Base-by-base conservation (phyloP, 371 early-diverging fungal species). In the Thermomucor indicae-seudaticae region DNA sequence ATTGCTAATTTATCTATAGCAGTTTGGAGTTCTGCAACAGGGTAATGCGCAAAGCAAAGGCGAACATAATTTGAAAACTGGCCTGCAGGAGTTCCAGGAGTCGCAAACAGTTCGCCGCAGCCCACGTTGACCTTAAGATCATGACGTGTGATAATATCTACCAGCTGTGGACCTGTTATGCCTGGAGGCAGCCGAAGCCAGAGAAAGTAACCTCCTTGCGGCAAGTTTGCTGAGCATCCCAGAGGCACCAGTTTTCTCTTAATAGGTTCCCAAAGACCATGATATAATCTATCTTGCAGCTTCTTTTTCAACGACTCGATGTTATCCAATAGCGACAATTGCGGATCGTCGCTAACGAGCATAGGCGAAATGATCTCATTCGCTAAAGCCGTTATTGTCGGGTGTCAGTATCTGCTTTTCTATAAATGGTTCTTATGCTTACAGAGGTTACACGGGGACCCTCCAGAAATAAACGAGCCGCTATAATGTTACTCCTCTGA, bases 121-220 rank as follows among this genome's bases (percentile, higher is more conserved):
- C 70, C 74, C 28, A 69, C 44, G 19, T 28, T 40, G 11, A 69
- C 34, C 19, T 53, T 48, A 24, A 70, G 32, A 0, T 53, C 11
- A 23, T 64, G 51, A 1, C 44, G 8, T 19, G 47, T 27, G 2
- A 58, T 65, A 10, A 51, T 46, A 12, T 52, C 35, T 22, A 52
- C 41, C 35, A 73, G 43, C 19, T 52, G 23, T 10, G 16, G 23
- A 25, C 49, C 51, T 11, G 25, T 42, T n/a, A 70, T 32, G 4
- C 60, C 50, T 1, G 16, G 7, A n/a, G 75, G 75, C 17, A 74
- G 30, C 14, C 44, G 57, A 6, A 74, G 24, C 75, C 75, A 74
- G 22, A 74, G 43, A 57, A 74, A 74, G 48, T 74, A 74, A 1
- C 75, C 75, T 1, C 75, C 71, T 20, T 28, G 43, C 3, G 75